These are phyloP conservation scores for Abrus precatorius DNA, from an alignment of 306 rosid genomes.

Conservation along the genomic window DNA sequence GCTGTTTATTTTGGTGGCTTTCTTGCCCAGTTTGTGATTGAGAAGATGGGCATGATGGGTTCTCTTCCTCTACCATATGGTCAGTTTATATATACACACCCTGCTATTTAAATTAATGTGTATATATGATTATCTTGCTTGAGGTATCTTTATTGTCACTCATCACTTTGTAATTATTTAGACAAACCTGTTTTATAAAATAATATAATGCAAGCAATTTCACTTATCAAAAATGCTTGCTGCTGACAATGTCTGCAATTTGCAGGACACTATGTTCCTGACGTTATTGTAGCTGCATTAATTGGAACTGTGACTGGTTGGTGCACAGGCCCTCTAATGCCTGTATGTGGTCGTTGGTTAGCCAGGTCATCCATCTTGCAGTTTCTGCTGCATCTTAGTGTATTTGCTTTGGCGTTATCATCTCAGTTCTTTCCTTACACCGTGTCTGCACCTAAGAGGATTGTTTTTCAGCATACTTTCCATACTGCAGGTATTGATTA, in stretches of 20 bases:
- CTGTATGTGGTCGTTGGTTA: constrained; percentile 85
- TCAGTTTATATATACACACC: constrained; percentile 53
- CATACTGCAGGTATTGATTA: constrained; percentile 77
- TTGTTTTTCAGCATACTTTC: constrained; percentile 79
- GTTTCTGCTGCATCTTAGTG: constrained; percentile 78
- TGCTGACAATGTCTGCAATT: constrained; percentile 36
- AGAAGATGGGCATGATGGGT: constrained; percentile 99
- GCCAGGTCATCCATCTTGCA: constrained; percentile 84
- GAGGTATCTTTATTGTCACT: constrained; percentile 34
- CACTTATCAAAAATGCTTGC: constrained; percentile 11
- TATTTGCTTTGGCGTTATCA: constrained; percentile 80
- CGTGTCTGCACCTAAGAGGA: constrained; percentile 86
- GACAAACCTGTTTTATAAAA: constrained; percentile 7
- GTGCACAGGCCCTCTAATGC: constrained; percentile 86
- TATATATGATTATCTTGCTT: constrained; percentile 23
- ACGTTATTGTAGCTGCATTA: constrained; percentile 72
- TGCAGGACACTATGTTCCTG: constrained; percentile 88
- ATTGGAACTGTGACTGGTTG: constrained; percentile 83
- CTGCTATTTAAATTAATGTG: constrained; percentile 11
- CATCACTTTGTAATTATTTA: constrained; percentile 15
- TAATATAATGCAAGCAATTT: constrained; percentile 32
- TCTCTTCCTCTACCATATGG: constrained; percentile 92
- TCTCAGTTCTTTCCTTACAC: constrained; percentile 95
- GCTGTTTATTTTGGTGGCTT: constrained; percentile 92
- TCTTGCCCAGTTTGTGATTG: constrained; percentile 84